These are phyloP conservation scores for Cordia subcordata DNA, from an alignment of 257 asterid genomes.

Conservation along the genomic window DNA sequence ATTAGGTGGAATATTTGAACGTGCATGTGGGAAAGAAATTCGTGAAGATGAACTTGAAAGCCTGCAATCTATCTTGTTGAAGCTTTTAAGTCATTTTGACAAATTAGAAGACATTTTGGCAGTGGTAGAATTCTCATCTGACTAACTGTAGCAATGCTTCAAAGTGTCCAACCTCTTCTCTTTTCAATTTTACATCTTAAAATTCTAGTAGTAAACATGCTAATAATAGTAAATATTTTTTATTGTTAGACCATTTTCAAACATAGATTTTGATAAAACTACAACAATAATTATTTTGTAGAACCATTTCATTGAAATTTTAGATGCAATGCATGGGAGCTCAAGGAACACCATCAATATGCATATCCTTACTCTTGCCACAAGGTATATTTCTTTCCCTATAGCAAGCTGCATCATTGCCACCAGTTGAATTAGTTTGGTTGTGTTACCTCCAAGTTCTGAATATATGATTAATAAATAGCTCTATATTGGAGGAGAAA, in stretches of 20 bases:
- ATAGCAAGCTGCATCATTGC: background rate
- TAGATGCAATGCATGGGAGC: constrained; percentile 73
- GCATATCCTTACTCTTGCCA: constrained; percentile 61
- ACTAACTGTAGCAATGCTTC: constrained; percentile 3
- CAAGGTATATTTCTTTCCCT: constrained; percentile 38
- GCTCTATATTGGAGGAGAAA: too few relatives aligned
- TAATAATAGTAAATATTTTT: too few relatives aligned
- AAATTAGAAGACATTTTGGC: constrained; percentile 46
- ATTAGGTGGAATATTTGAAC: constrained; percentile 62
- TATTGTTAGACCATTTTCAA: too few relatives aligned
- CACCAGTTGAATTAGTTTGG: background rate
- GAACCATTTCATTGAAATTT: constrained; percentile 76
- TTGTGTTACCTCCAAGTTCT: background rate
- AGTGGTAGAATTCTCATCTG: constrained; percentile 48
- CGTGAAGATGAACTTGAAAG: constrained; percentile 50
- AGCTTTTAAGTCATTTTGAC: constrained; percentile 52
- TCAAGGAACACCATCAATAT: constrained; percentile 54
- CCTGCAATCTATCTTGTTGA: constrained; percentile 64
- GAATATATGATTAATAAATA: background rate
- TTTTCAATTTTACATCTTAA: background rate
- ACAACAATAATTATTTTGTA: constrained; percentile 32
- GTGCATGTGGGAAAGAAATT: constrained; percentile 34
- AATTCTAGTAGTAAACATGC: too few relatives aligned
- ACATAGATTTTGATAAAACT: too few relatives aligned
- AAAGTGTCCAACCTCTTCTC: constrained; percentile 9